A percentile compares a stretch with the other conserved stretches of the same genome.
phyloP scores from a whole-genome alignment of 768 basidiomycete species.

The Pholiota microspora region DNA sequence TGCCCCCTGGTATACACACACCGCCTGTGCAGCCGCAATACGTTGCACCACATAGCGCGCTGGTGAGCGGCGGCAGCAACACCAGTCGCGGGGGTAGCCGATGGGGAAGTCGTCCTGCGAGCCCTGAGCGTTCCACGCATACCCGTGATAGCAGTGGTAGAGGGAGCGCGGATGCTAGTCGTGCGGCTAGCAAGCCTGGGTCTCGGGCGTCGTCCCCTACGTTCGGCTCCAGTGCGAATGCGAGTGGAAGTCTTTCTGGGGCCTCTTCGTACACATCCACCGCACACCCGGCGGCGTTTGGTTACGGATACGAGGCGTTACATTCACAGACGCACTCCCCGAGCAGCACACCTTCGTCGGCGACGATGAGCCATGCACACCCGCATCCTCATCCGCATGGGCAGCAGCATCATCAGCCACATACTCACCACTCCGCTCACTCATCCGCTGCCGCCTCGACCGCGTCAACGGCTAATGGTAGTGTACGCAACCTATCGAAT shows the following conservation, averaged over 20 bases:
- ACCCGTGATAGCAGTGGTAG: background rate
- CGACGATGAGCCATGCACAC: too few species aligned
- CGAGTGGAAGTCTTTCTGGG: background rate
- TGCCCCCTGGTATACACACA: slow-evolving; percentile 11
- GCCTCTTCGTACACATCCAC: background rate
- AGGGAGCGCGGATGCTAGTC: background rate
- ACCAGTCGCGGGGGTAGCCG: slow-evolving; percentile 12
- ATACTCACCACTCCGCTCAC: background rate
- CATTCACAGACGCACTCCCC: background rate
- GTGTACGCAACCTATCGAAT: slow-evolving; percentile 44
- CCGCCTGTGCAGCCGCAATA: slow-evolving; percentile 16
- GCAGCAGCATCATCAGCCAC: background rate
- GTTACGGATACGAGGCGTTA: slow-evolving; percentile 16
- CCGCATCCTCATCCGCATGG: background rate
- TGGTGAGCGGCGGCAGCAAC: background rate
- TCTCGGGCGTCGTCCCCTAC: slow-evolving; percentile 10
- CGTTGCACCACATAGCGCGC: slow-evolving; percentile 4
- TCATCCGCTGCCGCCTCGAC: background rate
- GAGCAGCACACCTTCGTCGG: too few species aligned
- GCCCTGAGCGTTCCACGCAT: slow-evolving; percentile 18
- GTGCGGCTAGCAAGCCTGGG: background rate
- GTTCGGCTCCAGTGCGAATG: background rate
- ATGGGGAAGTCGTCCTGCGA: slow-evolving; percentile 17
- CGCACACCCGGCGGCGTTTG: slow-evolving; percentile 6
- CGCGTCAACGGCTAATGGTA: slow-evolving; percentile 17